phyloP scores from a whole-genome alignment of 2,329 filamentous ascomycete genomes.

The Hypocreales sp. region DNA sequence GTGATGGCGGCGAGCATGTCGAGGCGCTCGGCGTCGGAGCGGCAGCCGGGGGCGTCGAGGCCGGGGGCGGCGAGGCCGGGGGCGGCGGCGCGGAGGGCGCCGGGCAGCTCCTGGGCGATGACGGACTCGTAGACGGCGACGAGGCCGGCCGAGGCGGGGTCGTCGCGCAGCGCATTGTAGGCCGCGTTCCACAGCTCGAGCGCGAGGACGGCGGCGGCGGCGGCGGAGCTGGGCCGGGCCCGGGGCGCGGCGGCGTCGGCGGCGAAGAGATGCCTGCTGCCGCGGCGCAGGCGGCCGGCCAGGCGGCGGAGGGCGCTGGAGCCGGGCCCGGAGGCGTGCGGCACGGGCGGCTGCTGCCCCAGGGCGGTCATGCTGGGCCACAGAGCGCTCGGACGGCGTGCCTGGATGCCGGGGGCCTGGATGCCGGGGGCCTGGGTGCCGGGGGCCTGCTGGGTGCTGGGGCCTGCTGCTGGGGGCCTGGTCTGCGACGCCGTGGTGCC shows the following conservation, averaged over 20 bases:
- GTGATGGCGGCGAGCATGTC: conserved; percentile 15
- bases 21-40: conserved; percentile 11
- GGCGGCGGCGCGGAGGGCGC: conserved; percentile 15
- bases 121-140: conserved; percentile 20
- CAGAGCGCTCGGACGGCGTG: too few relatives aligned
- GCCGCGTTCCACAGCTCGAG: conserved; percentile 18
- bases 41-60: conserved; percentile 8
- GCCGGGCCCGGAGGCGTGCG: too few relatives aligned
- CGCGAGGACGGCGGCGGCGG: conserved; percentile 8
- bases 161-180: conserved; percentile 16
- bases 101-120: conserved; percentile 17
- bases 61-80: conserved; percentile 11
- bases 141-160: conserved; percentile 12
- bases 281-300: conserved; percentile 5
- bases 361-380: too few relatives aligned
- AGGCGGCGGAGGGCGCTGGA: conserved; percentile 3
- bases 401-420: too few relatives aligned
- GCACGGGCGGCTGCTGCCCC: too few relatives aligned
- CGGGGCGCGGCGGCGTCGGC: conserved; percentile 8
- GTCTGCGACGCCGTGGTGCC: too few relatives aligned
- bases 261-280: conserved; percentile 1
- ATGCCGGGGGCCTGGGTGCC: too few relatives aligned
- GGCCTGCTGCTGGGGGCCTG: too few relatives aligned
- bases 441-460: too few relatives aligned
- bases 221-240: too few relatives aligned